Evolutionary conservation across 2,329 filamentous ascomycete genomes (phyloP), one percentile per base, ranked within the genome.

Genomic region (Aspergillus quadricinctus): DNA sequence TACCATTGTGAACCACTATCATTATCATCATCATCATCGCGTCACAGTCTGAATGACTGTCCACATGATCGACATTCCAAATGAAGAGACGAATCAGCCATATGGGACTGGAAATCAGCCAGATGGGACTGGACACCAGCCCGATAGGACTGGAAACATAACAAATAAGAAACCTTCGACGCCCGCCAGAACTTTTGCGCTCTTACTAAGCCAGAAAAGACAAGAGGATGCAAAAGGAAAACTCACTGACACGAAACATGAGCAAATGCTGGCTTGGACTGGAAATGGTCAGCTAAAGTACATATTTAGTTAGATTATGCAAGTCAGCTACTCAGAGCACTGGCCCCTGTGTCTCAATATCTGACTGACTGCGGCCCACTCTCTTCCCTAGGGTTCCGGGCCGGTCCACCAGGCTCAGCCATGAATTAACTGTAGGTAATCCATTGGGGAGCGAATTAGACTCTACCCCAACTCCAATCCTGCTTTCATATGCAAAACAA

Each of bases 401-500:
- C 57, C 57, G 37, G 56, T 50, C 55, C 56, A 58, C 29, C 57
- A n/a, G n/a, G n/a, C n/a, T n/a, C n/a, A 46, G 43, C 61, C 62
- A 57, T 59, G 48, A 60, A 27, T 25, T 27, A 23, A 25, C 11
- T 25, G 21, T 19, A 27, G 43, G 43, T 46, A 46, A n/a, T 49
- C 45, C 35, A 48, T 29, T 55, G 54, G 58, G 54, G 51, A 56
- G 55, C 14, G 58, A 55, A 29, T 56, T 56, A 55, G 29, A 61
- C 29, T 7, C 49, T 57, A 56, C 59, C 59, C 59, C 65, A 66
- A 31, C 56, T 37, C 63, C 50, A 28, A 60, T 57, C 14, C 57
- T 61, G 31, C 59, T 53, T 31, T 64, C 61, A 35, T 65, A 61
- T 40, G 64, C 50, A 11, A 60, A 54, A 52, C 60, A 62, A 28